Conservation (phyloP, 371 early-diverging fungal species). For the Coemansia sp. region DNA sequence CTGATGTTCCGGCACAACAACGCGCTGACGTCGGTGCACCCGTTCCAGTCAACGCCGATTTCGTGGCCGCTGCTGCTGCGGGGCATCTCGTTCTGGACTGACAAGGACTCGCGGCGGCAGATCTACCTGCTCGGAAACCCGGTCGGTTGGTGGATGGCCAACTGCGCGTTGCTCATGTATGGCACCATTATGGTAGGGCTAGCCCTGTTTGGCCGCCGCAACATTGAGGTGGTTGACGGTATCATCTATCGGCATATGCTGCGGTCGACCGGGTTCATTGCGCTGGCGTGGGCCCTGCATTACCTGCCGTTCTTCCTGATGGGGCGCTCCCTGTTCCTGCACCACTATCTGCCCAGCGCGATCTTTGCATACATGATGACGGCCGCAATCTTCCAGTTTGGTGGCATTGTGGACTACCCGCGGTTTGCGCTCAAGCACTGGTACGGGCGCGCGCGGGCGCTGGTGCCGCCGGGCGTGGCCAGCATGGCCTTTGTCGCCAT, state of each 20-base stretch:
- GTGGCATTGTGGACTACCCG: conserved; percentile 57
- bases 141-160: conserved; percentile 88
- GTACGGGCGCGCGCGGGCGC: conserved; percentile 34
- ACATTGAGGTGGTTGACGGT: conserved; percentile 75
- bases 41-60: conserved; percentile 81
- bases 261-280: conserved; percentile 68
- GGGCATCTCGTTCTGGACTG: conserved; percentile 93
- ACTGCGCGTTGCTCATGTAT: conserved; percentile 53
- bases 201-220: conserved; percentile 59
- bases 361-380: conserved; percentile 88
- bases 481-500: conserved; percentile 54
- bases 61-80: conserved; percentile 91
- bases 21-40: conserved; percentile 87
- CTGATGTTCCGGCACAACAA: conserved; percentile 92
- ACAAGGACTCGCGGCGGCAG: conserved; percentile 86
- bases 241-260: conserved; percentile 66
- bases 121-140: conserved; percentile 96
- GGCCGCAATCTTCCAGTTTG: conserved; percentile 67
- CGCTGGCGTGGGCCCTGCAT: conserved; percentile 93
- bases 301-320: conserved; percentile 96
- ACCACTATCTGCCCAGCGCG: conserved; percentile 98
- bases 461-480: conserved; percentile 51
- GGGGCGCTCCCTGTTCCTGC: conserved; percentile 96
- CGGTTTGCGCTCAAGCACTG: conserved; percentile 33
- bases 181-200: conserved; percentile 51